A percentile compares a stretch with the other conserved stretches of the same genome.
Conservation (phyloP, 306 rosid genomes). For the Luffa aegyptiaca region DNA sequence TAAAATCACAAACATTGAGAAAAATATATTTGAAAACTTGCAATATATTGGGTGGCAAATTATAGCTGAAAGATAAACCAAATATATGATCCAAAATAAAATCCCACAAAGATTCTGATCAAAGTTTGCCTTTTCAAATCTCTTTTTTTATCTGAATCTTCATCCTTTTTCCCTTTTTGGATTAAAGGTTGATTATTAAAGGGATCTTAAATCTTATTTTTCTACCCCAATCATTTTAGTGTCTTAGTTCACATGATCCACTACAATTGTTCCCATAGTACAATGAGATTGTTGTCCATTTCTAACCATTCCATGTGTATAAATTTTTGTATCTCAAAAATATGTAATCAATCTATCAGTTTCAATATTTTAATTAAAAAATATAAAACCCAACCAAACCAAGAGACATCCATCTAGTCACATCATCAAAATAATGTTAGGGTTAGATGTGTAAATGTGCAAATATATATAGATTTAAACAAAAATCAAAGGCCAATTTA, state of each 20-base stretch:
- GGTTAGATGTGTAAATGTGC: neutral
- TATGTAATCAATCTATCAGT: too few species aligned
- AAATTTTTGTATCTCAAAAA: neutral
- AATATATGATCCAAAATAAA: conserved; percentile 1
- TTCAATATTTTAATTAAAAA: too few species aligned
- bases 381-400: neutral
- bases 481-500: neutral
- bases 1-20: neutral
- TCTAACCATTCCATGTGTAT: neutral
- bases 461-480: neutral
- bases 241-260: neutral
- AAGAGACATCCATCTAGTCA: neutral
- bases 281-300: neutral
- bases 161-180: neutral
- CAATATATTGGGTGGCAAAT: neutral
- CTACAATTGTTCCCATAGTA: neutral
- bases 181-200: neutral
- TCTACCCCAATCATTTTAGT: neutral
- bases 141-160: neutral
- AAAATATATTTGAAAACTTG: neutral
- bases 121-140: neutral
- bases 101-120: neutral
- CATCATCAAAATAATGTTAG: neutral
- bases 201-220: neutral
- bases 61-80: neutral